These are phyloP conservation scores for Paxillus involutus DNA, from an alignment of 768 basidiomycete species.

Conservation along the genomic window DNA sequence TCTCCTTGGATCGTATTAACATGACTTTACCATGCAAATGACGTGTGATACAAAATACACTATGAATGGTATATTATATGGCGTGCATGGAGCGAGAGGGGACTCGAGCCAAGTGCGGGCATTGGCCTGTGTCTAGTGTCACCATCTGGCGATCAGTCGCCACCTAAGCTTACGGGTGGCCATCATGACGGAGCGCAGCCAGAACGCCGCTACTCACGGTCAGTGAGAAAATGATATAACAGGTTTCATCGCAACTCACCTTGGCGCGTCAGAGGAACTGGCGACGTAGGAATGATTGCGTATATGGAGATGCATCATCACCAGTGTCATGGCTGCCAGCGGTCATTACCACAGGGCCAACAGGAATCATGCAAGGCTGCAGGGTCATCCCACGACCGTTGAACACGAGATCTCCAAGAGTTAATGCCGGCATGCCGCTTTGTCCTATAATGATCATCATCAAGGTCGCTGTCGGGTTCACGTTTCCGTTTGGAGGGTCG, in stretches of 20 bases:
- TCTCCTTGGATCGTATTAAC: not conserved
- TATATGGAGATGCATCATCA: not conserved
- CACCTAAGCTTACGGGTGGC: conserved; percentile 1
- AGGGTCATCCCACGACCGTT: conserved; percentile 10
- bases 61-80: conserved; percentile 23
- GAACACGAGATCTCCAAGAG: conserved; percentile 17
- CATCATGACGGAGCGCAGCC: conserved; percentile 1
- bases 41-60: conserved; percentile 24
- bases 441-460: conserved; percentile 15
- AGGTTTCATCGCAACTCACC: not conserved
- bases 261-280: not conserved
- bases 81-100: conserved; percentile 8
- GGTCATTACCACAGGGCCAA: conserved; percentile 18
- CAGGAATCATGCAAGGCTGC: not conserved
- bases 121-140: not conserved
- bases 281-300: not conserved
- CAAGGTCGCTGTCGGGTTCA: conserved; percentile 10
- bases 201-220: conserved; percentile 4
- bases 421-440: conserved; percentile 26
- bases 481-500: conserved; percentile 58
- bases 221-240: not conserved
- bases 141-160: not conserved
- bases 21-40: conserved; percentile 13
- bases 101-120: not conserved
- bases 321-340: conserved; percentile 12